Conservation (phyloP, 805 yeast genomes). For the Saccharomyces mikatae region DNA sequence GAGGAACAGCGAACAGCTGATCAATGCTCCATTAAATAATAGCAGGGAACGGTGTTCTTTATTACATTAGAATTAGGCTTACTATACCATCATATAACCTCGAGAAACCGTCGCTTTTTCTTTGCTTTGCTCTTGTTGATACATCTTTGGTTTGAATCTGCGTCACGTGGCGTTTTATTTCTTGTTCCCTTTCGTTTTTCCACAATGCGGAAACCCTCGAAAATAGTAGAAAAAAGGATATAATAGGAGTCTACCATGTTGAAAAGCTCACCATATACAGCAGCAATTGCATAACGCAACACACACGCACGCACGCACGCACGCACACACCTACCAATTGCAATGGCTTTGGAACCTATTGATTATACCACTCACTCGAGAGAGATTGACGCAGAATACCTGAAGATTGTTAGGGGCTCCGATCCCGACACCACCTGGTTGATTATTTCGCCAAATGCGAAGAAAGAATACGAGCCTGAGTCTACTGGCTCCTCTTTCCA, state of each 20-base stretch:
- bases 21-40: neutral
- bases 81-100: neutral
- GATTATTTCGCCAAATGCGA: constrained; percentile 65
- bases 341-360: constrained; percentile 39
- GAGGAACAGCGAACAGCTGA: neutral
- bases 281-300: neutral
- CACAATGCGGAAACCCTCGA: neutral
- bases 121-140: neutral
- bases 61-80: neutral
- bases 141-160: neutral
- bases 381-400: constrained; percentile 67
- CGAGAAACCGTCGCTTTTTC: neutral
- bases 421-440: constrained; percentile 66
- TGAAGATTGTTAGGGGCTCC: constrained; percentile 63
- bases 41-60: neutral
- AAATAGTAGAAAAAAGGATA: neutral
- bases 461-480: constrained; percentile 36
- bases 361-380: constrained; percentile 61
- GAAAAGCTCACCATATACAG: neutral
- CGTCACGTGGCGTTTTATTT: neutral
- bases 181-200: neutral
- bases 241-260: neutral
- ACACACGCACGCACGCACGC: neutral
- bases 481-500: constrained; percentile 54
- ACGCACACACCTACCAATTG: neutral